Base-by-base conservation (phyloP, 225 moss, liverwort and hornwort genomes). In the Sphagnum contortum region DNA sequence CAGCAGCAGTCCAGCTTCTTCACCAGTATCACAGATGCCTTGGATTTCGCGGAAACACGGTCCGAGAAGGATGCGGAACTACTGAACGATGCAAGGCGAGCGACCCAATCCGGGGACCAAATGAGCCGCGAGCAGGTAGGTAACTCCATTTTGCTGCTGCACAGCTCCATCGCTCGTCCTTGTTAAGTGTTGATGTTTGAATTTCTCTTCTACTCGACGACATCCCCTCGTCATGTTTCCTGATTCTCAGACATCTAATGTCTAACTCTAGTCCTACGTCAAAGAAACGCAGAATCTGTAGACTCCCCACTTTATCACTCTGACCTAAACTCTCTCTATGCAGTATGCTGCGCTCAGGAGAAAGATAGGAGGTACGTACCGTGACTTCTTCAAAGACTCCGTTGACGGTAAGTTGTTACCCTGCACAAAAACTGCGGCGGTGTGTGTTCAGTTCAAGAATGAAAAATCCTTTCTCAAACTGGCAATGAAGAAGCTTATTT, bases 291-390 rank as follows among this genome's bases (percentile, higher is more conserved):
- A 29, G 29, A 29, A 29, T 29, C 29, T 29, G 29, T 29, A 29
- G 29, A 29, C 29, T 29, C 29, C 29, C 29, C 29, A 29, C 29
- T 29, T 29, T 63, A 48, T 12, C 47, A 10, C 12, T 63, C 50
- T 48, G 4, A 49, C 7, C 29, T 7, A 10, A 58, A 13, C n/a
- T 58, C 1, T 29, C 29, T 29, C 29, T 29, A 61, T 80, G 72
- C 81, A 96, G 95, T 92, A 92, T 12, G 92, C 68, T 70, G 95
- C 95, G n/a, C 68, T 96, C 70, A 81, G 90, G 75, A 88, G 95
- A 73, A 96, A 96, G 64, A 79, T 96, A 44, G 92, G 92, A 57
- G 92, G 95, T 57, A 96, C 92, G 3, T 85, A 92, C 67, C 69
- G 48, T 67, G 95, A 96, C 65, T 96, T 96, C 64, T 96, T 96